A percentile compares a stretch with the other conserved stretches of the same genome.
Conservation (phyloP, 441 rosid species). For the Hypseocharis bilobata region DNA sequence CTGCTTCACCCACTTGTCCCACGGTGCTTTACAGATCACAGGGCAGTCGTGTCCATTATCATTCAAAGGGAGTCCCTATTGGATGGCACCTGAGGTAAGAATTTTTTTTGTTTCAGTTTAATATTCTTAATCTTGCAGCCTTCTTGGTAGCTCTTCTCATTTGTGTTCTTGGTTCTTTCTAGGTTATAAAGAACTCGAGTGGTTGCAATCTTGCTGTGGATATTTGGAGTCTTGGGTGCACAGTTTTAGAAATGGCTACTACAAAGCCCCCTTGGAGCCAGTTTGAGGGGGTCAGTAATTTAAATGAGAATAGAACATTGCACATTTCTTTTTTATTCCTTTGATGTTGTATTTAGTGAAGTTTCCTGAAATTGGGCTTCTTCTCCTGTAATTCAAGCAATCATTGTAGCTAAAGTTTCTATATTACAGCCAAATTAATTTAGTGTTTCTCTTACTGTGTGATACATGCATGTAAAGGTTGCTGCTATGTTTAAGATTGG, state of each 20-base stretch:
- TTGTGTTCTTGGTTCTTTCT: slow-evolving; percentile 10
- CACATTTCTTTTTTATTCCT: not conserved
- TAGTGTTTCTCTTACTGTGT: slow-evolving; percentile 11
- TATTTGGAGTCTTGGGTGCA: slow-evolving; percentile 86
- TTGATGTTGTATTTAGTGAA: not conserved
- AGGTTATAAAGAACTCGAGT: slow-evolving; percentile 55
- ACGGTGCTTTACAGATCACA: slow-evolving; percentile 51
- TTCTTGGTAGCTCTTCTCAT: not conserved
- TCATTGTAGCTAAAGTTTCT: not conserved
- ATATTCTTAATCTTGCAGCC: slow-evolving; percentile 1
- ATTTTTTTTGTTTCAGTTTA: slow-evolving; percentile 14
- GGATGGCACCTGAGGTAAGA: slow-evolving; percentile 99
- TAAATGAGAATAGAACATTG: slow-evolving; percentile 6
- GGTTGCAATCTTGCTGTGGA: slow-evolving; percentile 72
- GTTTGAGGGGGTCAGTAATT: slow-evolving; percentile 58
- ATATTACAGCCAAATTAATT: not conserved
- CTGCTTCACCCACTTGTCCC: slow-evolving; percentile 1
- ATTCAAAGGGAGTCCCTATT: slow-evolving; percentile 94
- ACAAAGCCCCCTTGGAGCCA: slow-evolving; percentile 79
- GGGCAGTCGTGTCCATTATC: slow-evolving; percentile 90
- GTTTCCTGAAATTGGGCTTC: slow-evolving; percentile 4
- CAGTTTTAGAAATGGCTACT: slow-evolving; percentile 78
- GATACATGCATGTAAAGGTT: slow-evolving; percentile 30
- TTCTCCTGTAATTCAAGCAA: not conserved
- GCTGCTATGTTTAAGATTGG: slow-evolving; percentile 97